phyloP scores from a whole-genome alignment of 768 basidiomycete genomes.

The Lactarius sanguifluus region DNA sequence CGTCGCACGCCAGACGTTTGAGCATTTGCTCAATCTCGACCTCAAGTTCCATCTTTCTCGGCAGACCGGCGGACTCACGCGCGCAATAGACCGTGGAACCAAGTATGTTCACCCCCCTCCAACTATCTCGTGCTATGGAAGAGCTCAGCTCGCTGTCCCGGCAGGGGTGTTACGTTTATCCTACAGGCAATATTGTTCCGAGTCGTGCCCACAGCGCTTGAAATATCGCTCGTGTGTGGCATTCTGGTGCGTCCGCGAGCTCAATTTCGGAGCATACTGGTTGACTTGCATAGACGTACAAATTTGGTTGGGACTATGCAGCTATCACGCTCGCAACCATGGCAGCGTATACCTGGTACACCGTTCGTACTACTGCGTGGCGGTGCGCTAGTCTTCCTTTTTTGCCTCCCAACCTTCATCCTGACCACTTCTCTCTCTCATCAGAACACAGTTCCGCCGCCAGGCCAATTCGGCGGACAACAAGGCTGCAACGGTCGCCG shows the following conservation, averaged over 20 bases:
- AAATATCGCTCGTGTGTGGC: constrained; percentile 95
- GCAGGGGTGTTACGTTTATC: constrained; percentile 93
- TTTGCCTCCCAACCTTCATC: not conserved
- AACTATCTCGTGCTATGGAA: not conserved
- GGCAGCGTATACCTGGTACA: constrained; percentile 95
- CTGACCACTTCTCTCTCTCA: not conserved
- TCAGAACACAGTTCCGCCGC: constrained; percentile 87
- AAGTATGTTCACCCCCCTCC: constrained; percentile 56
- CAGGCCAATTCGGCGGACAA: constrained; percentile 97
- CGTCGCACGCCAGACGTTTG: constrained; percentile 94
- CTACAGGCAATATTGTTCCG: constrained; percentile 92
- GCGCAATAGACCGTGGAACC: constrained; percentile 96
- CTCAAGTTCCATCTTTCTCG: constrained; percentile 89
- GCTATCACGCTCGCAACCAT: constrained; percentile 84
- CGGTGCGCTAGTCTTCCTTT: constrained; percentile 48
- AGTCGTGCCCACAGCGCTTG: constrained; percentile 92
- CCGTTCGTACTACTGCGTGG: constrained; percentile 95
- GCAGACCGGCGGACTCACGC: constrained; percentile 93
- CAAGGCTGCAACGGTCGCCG: constrained; percentile 88
- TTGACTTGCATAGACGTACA: constrained; percentile 67
- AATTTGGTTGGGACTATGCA: constrained; percentile 97
- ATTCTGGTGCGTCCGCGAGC: constrained; percentile 68
- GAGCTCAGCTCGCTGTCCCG: not conserved
- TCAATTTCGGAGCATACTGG: not conserved
- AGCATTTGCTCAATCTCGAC: constrained; percentile 87